phyloP scores from a whole-genome alignment of 164 flowering plant genomes.

The Macadamia tetraphylla region DNA sequence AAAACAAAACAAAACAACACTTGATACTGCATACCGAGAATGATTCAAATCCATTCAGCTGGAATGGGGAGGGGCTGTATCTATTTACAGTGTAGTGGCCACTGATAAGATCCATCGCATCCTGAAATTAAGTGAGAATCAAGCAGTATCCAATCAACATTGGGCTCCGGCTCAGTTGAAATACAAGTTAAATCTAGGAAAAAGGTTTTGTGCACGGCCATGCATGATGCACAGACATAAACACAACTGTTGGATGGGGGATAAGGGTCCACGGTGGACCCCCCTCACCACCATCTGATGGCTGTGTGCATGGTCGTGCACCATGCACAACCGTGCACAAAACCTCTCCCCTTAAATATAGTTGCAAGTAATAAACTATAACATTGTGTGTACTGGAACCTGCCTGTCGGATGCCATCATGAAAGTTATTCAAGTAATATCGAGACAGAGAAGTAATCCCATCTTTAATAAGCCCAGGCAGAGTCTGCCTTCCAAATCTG shows the following conservation, averaged over 20 bases:
- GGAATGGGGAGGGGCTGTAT: conserved; percentile 67
- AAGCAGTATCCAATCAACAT: not conserved
- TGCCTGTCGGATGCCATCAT: conserved; percentile 89
- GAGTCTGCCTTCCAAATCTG: conserved; percentile 89
- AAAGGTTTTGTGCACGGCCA: too few relatives aligned
- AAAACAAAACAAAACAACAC: not conserved
- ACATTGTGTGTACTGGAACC: conserved; percentile 11
- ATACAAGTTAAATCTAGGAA: too few relatives aligned
- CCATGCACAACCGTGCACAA: too few relatives aligned
- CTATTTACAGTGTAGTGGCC: conserved; percentile 65
- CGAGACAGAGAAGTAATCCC: conserved; percentile 90
- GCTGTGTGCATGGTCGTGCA: too few relatives aligned
- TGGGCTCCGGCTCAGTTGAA: not conserved
- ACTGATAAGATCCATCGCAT: conserved; percentile 90
- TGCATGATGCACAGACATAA: too few relatives aligned
- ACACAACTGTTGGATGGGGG: too few relatives aligned
- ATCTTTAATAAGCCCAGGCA: conserved; percentile 75
- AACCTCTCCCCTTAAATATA: not conserved
- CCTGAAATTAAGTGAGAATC: conserved; percentile 39
- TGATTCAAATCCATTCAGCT: conserved; percentile 67
- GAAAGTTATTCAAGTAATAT: conserved; percentile 88
- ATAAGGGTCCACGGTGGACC: too few relatives aligned
- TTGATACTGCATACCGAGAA: conserved; percentile 48
- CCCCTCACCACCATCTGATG: too few relatives aligned
- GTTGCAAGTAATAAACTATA: not conserved